Conservation (phyloP, 768 basidiomycete species). For the Xerocomellus amylosporus region DNA sequence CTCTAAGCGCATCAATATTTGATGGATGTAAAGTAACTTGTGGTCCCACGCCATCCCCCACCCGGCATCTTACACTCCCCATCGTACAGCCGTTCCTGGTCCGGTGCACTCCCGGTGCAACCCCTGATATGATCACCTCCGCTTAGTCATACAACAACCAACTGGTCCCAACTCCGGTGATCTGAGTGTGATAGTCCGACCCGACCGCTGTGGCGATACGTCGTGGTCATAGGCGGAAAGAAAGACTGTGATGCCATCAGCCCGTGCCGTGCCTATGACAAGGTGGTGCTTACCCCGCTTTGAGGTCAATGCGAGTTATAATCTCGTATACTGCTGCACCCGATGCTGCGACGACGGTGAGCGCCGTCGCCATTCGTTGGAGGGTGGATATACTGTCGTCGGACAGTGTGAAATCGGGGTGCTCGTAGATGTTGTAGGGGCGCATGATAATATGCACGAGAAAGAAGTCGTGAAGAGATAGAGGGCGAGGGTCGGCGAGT, state of each 20-base stretch:
- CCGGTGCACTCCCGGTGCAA: background rate
- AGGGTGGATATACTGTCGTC: slow-evolving; percentile 22
- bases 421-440: slow-evolving; percentile 34
- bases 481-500: background rate
- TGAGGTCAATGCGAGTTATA: slow-evolving; percentile 13
- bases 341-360: slow-evolving; percentile 33
- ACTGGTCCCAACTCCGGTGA: background rate
- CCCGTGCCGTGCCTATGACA: background rate
- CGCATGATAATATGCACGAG: slow-evolving; percentile 20
- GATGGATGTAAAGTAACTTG: slow-evolving; percentile 6
- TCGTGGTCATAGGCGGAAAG: slow-evolving; percentile 9
- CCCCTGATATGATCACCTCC: background rate
- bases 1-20: too few species aligned
- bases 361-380: slow-evolving; percentile 24
- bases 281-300: slow-evolving; percentile 17
- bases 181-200: background rate
- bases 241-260: slow-evolving; percentile 13
- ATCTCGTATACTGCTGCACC: slow-evolving; percentile 32
- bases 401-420: slow-evolving; percentile 33
- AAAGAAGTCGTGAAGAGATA: background rate
- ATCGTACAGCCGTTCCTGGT: slow-evolving; percentile 5
- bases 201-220: background rate
- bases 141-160: slow-evolving; percentile 17
- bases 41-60: background rate
- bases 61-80: slow-evolving; percentile 6